Percentiles rank a stretch among this genome's conserved stretches.
These are phyloP conservation scores for Coemansia sp. DNA, from an alignment of 192 early-diverging fungal genomes.

Conservation along the genomic window DNA sequence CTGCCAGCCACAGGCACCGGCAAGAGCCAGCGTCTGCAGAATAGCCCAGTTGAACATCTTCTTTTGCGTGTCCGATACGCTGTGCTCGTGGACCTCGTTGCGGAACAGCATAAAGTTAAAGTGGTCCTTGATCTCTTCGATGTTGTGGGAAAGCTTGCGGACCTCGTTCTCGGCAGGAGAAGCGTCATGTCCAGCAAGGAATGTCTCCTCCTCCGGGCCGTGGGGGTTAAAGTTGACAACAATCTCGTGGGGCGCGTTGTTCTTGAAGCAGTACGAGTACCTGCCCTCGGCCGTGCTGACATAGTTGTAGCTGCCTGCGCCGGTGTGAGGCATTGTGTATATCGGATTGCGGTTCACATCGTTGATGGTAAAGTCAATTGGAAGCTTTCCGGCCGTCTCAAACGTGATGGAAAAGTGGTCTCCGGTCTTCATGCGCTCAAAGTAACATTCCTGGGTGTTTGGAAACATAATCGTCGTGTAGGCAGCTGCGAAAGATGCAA, in stretches of 20 bases:
- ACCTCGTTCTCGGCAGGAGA: constrained; percentile 46
- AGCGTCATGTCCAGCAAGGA: constrained; percentile 31
- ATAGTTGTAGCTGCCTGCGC: constrained; percentile 47
- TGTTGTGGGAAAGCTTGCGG: constrained; percentile 49
- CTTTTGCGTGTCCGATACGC: constrained; percentile 41
- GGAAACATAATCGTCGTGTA: constrained; percentile 52
- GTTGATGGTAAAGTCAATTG: constrained; percentile 39
- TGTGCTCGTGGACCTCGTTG: constrained; percentile 50
- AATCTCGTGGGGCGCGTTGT: constrained; percentile 48
- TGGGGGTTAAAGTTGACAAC: constrained; percentile 55
- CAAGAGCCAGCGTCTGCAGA: constrained; percentile 42
- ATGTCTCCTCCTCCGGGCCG: constrained; percentile 44
- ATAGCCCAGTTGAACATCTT: constrained; percentile 52
- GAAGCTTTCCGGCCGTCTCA: constrained; percentile 51
- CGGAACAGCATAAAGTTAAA: constrained; percentile 55
- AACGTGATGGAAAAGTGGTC: constrained; percentile 50
- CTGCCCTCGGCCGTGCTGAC: constrained; percentile 36
- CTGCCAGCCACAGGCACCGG: constrained; percentile 52
- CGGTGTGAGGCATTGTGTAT: constrained; percentile 43
- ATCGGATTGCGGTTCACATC: constrained; percentile 35
- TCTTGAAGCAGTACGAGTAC: constrained; percentile 51
- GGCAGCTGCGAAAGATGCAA: constrained; percentile 34
- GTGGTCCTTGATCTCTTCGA: constrained; percentile 51
- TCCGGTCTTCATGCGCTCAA: constrained; percentile 48
- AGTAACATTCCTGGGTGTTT: constrained; percentile 49